Evolutionary conservation across 2,329 filamentous ascomycete species (phyloP), one percentile per base, ranked within the genome.

Genomic region (Cladophialophora chaetospira): DNA sequence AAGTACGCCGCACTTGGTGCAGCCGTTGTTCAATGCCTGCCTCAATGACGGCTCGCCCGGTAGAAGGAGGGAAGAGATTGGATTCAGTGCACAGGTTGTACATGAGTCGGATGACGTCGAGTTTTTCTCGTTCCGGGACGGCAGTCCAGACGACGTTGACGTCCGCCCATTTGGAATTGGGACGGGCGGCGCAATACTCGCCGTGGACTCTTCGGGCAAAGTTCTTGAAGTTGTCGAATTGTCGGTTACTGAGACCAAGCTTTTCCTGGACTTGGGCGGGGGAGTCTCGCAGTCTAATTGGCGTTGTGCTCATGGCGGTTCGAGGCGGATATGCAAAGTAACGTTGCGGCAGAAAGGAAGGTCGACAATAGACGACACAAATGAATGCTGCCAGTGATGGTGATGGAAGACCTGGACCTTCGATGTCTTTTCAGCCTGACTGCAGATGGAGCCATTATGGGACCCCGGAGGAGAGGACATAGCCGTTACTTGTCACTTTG

Each of bases 151-250:
- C 53, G n/a, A 54, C 54, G 17, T 55, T 51, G 44, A 55, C 50
- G 28, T 62, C 53, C 23, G 60, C 60, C 60, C 60, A 62, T 26
- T 55, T 60, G 33, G 60, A 62, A 28, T 48, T 38, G 36, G 60
- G 60, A 55, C 57, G 60, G 15, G 53, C 40, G 25, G 54, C 53
- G 40, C 54, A 57, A 46, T 60, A 62, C 33, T 62, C 60, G 35
- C 46, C 46, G 43, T 62, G 60, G n/a, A 48, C 57, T 21, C 51
- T 26, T 8, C 59, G 46, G 13, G 56, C 60, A 56, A 57, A 57
- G 56, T 57, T 55, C 51, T 62, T 62, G 53, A 62, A 62, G 46
- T 60, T 62, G 35, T 62, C 60, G 29, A 57, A 62, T 26, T 56
- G 49, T 36, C 50, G 60, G 26, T 53, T 50, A 35, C 46, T 62